Evolutionary conservation across 2,329 filamentous ascomycete species (phyloP).

Genomic region (Nigrograna mackinnonii): DNA sequence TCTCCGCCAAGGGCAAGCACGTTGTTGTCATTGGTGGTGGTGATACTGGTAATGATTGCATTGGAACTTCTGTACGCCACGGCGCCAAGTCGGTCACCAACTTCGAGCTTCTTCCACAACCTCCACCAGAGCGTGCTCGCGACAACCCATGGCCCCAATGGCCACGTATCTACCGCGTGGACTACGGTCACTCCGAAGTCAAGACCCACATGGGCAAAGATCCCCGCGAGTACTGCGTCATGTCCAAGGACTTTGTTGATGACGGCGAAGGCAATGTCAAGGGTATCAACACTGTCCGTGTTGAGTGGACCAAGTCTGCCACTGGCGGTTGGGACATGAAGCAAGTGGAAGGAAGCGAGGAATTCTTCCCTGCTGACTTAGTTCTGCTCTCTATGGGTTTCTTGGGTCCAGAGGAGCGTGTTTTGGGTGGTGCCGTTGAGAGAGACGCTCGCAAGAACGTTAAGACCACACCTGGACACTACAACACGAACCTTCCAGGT

Average conservation of each 20-base stretch:
- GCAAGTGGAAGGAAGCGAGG: conserved; percentile 88
- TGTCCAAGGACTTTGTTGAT: conserved; percentile 95
- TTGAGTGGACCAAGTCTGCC: conserved; percentile 92
- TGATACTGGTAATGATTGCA: conserved; percentile 97
- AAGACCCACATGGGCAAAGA: conserved; percentile 96
- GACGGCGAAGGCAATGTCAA: conserved; percentile 86
- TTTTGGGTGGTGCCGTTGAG: conserved; percentile 86
- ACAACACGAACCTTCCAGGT: conserved; percentile 83
- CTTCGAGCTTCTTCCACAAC: conserved; percentile 93
- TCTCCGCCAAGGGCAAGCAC: conserved; percentile 93
- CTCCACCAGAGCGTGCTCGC: conserved; percentile 82
- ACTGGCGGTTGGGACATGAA: conserved; percentile 98
- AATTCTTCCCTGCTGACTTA: conserved; percentile 95
- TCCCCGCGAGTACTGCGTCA: conserved; percentile 95
- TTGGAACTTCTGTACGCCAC: conserved; percentile 93
- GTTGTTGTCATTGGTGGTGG: conserved; percentile 97
- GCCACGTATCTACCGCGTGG: conserved; percentile 97
- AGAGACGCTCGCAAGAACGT: conserved; percentile 93
- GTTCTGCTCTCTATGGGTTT: conserved; percentile 97
- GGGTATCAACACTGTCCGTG: conserved; percentile 93
- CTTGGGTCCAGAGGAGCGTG: conserved; percentile 86
- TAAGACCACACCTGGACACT: conserved; percentile 87
- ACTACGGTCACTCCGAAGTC: conserved; percentile 95
- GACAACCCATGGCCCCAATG: conserved; percentile 99
- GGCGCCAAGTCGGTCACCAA: conserved; percentile 95